Evolutionary conservation across 2,329 filamentous ascomycete genomes (phyloP), one percentile per base, ranked within the genome.

Genomic region (Thelonectria blattea): DNA sequence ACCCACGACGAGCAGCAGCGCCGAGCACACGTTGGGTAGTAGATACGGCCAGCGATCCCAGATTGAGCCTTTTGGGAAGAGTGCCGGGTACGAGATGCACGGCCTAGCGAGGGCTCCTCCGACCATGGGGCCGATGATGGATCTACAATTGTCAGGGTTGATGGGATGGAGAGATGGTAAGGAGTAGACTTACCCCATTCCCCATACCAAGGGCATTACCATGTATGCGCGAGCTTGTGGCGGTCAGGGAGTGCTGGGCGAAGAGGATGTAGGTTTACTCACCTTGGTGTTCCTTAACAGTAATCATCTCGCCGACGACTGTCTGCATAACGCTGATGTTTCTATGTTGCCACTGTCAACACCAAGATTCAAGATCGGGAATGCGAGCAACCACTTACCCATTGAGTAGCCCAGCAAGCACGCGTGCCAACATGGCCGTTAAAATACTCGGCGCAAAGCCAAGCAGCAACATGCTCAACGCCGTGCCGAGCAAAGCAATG

Each of bases 191-290:
- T 81, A 92, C 83, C 95, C 95, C 71, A 98, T 84, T 74, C 93
- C 97, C 95, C 95, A 99, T 22, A 98, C 92, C 74, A 97, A 92
- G 6, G 95, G 95, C 93, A 99, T 97, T 68, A 98, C 93, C 14
- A 94, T 92, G 78, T 96, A 99, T 50, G 94, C 95, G 69, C 92
- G 91, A 67, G 93, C 91, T 93, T 61, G 58, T 43, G 14, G 37
- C 1, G 3, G 27, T 32, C 6, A 49, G 68, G 79, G 66, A 75
- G 70, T n/a, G 22, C 24, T 45, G 53, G 11, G 30, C 12, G 11
- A 11, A 22, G 15, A 11, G 8, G 1, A n/a, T 30, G 8, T 34
- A 37, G 27, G 20, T 46, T 30, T 51, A 79, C 88, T 78, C 77
- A 92, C 90, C 91, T 76, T 98, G 93, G 74, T 98, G 92, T 75